phyloP scores from a whole-genome alignment of 345 rosid species.

The Limnanthes douglasii region DNA sequence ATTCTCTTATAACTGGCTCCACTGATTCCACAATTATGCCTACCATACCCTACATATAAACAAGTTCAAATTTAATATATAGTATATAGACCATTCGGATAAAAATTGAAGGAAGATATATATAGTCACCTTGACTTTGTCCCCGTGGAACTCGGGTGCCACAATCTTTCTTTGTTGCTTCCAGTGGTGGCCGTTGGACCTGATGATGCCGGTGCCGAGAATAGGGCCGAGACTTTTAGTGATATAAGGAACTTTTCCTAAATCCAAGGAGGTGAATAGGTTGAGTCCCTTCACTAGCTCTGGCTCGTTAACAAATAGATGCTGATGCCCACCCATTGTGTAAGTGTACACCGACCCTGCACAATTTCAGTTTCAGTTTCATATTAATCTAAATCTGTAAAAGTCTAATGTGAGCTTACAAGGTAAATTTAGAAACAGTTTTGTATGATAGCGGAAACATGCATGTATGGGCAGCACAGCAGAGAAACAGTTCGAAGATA shows the following conservation, averaged over 20 bases:
- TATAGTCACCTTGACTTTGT: slow-evolving; percentile 83
- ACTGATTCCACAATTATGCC: slow-evolving; percentile 43
- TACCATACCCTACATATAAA: slow-evolving; percentile 47
- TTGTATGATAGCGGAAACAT: too few species aligned
- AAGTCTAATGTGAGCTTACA: too few species aligned
- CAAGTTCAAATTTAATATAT: background rate
- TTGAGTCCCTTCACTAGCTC: slow-evolving; percentile 69
- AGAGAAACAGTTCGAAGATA: too few species aligned
- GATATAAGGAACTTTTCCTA: slow-evolving; percentile 61
- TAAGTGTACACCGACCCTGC: slow-evolving; percentile 58
- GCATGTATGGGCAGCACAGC: too few species aligned
- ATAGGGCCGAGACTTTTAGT: slow-evolving; percentile 43
- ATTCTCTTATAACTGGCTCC: slow-evolving; percentile 27
- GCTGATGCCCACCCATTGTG: slow-evolving; percentile 58
- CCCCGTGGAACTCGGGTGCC: slow-evolving; percentile 63
- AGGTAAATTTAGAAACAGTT: too few species aligned
- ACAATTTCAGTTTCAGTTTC: background rate
- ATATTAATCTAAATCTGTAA: too few species aligned
- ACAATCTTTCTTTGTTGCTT: slow-evolving; percentile 52
- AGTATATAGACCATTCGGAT: too few species aligned
- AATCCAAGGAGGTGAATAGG: slow-evolving; percentile 30
- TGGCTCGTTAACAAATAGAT: slow-evolving; percentile 48
- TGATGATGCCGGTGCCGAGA: slow-evolving; percentile 58
- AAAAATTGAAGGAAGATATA: too few species aligned
- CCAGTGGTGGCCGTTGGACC: slow-evolving; percentile 61